A percentile compares a stretch with the other conserved stretches of the same genome.
Evolutionary conservation across 768 basidiomycete genomes (phyloP).

Genomic region (Rhizopogon vinicolor): DNA sequence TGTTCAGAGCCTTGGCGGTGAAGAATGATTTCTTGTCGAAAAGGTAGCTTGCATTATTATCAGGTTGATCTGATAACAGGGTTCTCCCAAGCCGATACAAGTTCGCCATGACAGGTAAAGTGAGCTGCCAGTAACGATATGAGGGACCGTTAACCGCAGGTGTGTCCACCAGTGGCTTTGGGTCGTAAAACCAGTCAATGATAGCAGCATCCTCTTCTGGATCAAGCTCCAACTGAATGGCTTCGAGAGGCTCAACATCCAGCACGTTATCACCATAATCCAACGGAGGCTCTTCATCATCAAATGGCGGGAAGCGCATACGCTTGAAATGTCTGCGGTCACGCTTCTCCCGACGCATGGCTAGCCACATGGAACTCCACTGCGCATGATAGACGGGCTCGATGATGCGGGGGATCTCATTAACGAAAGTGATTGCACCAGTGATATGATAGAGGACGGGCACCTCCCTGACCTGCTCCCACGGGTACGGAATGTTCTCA

Average conservation of each 20-base stretch:
- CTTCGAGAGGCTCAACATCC: slow-evolving; percentile 96
- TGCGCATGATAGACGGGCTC: slow-evolving; percentile 99
- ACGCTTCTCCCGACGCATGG: slow-evolving; percentile 97
- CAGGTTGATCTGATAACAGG: slow-evolving; percentile 88
- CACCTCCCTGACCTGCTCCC: slow-evolving; percentile 99
- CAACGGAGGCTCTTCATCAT: slow-evolving; percentile 97
- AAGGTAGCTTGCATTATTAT: slow-evolving; percentile 86
- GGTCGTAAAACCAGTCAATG: slow-evolving; percentile 98
- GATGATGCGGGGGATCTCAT: slow-evolving; percentile 94
- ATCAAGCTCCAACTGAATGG: slow-evolving; percentile 95
- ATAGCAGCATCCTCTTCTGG: slow-evolving; percentile 88
- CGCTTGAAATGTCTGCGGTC: slow-evolving; percentile 99
- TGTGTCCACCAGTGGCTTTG: slow-evolving; percentile 89
- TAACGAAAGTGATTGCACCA: slow-evolving; percentile 98
- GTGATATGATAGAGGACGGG: slow-evolving; percentile 99
- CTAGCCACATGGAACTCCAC: slow-evolving; percentile 99
- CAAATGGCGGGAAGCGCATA: slow-evolving; percentile 99
- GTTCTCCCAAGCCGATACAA: slow-evolving; percentile 94
- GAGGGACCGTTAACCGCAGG: slow-evolving; percentile 89
- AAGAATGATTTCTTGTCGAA: slow-evolving; percentile 99
- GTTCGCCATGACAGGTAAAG: slow-evolving; percentile 94
- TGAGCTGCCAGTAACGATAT: slow-evolving; percentile 90
- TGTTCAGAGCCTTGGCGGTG: slow-evolving; percentile 94
- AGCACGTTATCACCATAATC: slow-evolving; percentile 99
- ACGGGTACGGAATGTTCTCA: slow-evolving; percentile 96